Evolutionary conservation across 2,329 filamentous ascomycete species (phyloP).

Genomic region (Zymoseptoria tritici): DNA sequence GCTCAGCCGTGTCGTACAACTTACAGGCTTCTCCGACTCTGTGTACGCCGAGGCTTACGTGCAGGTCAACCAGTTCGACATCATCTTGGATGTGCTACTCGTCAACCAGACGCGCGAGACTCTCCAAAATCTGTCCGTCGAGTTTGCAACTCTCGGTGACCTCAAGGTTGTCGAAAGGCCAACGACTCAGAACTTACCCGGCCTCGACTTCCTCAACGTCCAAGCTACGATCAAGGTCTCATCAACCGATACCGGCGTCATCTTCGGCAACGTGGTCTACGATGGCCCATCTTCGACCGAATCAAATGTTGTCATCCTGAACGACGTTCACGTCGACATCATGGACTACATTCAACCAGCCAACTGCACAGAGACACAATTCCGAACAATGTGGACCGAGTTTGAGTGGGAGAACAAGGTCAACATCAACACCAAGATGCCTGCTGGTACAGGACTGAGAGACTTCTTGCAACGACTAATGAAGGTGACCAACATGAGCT

Average conservation of each 20-base stretch:
- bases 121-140: constrained; percentile 90
- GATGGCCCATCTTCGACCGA: constrained; percentile 87
- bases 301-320: constrained; percentile 94
- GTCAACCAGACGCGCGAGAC: constrained; percentile 98
- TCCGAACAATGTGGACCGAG: constrained; percentile 99
- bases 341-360: constrained; percentile 99
- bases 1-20: constrained; percentile 88
- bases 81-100: constrained; percentile 88
- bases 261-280: constrained; percentile 97
- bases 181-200: constrained; percentile 89
- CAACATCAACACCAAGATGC: constrained; percentile 89
- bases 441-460: constrained; percentile 68
- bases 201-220: constrained; percentile 95
- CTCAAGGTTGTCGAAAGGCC: constrained; percentile 96
- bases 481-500: constrained; percentile 98
- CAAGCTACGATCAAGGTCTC: constrained; percentile 98
- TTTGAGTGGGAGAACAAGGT: constrained; percentile 99
- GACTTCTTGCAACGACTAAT: constrained; percentile 92
- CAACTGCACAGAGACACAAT: constrained; percentile 93
- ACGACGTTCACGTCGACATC: constrained; percentile 96
- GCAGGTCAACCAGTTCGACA: constrained; percentile 97
- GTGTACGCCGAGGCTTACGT: constrained; percentile 99
- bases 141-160: constrained; percentile 96
- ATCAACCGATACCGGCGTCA: constrained; percentile 94
- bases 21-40: constrained; percentile 95